Evolutionary conservation across 495 filamentous ascomycete species (phyloP).

Genomic region (Podospora pseudoanserina): DNA sequence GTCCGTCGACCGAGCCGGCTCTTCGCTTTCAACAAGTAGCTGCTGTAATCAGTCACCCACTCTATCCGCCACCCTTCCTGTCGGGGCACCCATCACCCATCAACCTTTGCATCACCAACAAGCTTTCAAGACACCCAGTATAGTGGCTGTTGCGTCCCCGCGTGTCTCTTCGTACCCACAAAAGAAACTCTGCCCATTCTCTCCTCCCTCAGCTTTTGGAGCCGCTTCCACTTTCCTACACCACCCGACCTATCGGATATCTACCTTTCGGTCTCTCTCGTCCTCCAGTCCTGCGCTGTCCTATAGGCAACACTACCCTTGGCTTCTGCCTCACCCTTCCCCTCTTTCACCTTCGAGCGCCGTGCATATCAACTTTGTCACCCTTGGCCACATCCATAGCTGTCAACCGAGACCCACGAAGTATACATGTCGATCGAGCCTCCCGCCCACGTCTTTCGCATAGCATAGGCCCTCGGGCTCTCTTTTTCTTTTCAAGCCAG

Average conservation of each 20-base stretch:
- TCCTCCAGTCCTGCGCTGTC: constrained; percentile 7
- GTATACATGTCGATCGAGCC: constrained; percentile 49
- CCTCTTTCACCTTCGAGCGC: constrained; percentile 2
- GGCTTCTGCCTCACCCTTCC: constrained; percentile 6
- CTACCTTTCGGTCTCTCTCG: constrained; percentile 23
- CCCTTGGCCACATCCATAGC: constrained; percentile 8
- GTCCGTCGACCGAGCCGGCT: constrained; percentile 1
- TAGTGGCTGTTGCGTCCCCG: too few relatives aligned
- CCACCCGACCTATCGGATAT: constrained; percentile 34
- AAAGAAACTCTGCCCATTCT: constrained; percentile 12
- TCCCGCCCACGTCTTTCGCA: constrained; percentile 39
- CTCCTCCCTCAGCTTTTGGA: neutral
- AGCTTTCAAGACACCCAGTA: neutral
- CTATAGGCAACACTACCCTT: constrained; percentile 20
- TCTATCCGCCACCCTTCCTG: neutral
- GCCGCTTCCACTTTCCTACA: constrained; percentile 13
- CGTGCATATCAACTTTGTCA: constrained; percentile 2
- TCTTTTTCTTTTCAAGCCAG: constrained; percentile 19
- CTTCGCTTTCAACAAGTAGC: constrained; percentile 18
- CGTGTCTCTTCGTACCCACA: constrained; percentile 4
- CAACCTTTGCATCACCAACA: neutral
- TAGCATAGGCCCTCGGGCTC: constrained; percentile 48
- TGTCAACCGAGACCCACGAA: constrained; percentile 8
- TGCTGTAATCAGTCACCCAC: neutral
- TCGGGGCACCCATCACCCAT: constrained; percentile 6